Evolutionary conservation across 768 basidiomycete species (phyloP), one percentile per base, ranked within the genome.

Genomic region (Candolleomyces aberdarensis): DNA sequence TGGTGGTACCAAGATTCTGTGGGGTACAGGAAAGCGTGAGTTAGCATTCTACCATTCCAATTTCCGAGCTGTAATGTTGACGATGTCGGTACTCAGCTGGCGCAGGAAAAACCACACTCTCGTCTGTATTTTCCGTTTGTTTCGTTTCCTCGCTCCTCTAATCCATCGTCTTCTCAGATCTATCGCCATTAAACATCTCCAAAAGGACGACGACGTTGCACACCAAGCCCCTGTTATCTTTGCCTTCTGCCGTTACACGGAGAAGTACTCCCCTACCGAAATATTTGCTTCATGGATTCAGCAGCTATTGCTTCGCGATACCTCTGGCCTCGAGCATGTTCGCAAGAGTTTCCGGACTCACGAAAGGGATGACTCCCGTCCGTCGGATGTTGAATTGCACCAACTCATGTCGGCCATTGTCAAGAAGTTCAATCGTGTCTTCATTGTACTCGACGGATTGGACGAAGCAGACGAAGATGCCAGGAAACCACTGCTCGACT

Each of bases 191-290:
- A n/a, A 41, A 11, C 40, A 57, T 4, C 40, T 57, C 10, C 17
- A 26, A 22, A 31, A 6, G 9, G 15, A 40, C 13, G 9, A 19
- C 56, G 9, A 20, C 36, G 6, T n/a, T 6, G 9, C 6, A 11
- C 11, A 17, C 6, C n/a, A 46, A 10, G 39, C 13, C 3, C 22
- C 40, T 17, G n/a, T 57, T 8, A 41, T 41, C 20, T 57, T 17
- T 57, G 56, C 56, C 40, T 57, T 41, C 56, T 57, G 5, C 26
- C 56, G 56, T 8, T 57, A 57, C 56, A 57, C 56, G 15, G 56
- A 57, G 36, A 15, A 11, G 9, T 11, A n/a, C 20, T 44, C 56
- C 4, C 40, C 26, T 11, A 13, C 36, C 13, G 8, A 57, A 17
- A 57, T 57, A 5, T 9, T 43, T 8, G 7, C 20, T 17, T n/a